These are phyloP conservation scores for Pyricularia sp. DNA, from an alignment of 2,329 filamentous ascomycete species.

Conservation along the genomic window DNA sequence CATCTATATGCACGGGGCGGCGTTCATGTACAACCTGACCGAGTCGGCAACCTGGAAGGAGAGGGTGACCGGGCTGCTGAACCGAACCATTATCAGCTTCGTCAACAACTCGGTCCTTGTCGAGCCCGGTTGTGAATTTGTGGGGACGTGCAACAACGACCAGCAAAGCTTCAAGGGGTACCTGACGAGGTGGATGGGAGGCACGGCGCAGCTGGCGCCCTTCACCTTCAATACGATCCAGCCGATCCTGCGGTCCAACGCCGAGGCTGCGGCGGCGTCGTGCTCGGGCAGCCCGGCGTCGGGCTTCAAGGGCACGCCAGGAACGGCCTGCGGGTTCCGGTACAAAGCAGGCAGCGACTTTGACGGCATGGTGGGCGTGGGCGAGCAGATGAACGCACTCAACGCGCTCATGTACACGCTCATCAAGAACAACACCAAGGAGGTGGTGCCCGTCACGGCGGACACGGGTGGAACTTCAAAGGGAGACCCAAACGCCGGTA, in stretches of 20 bases:
- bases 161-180: conserved; percentile 69
- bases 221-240: conserved; percentile 35
- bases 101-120: conserved; percentile 42
- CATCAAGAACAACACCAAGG: neutral
- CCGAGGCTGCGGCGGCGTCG: conserved; percentile 34
- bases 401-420: conserved; percentile 50
- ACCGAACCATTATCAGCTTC: conserved; percentile 38
- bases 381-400: conserved; percentile 57
- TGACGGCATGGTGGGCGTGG: conserved; percentile 50
- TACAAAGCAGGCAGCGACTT: conserved; percentile 43
- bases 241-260: conserved; percentile 37
- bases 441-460: conserved; percentile 32
- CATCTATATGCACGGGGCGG: conserved; percentile 47
- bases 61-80: conserved; percentile 45
- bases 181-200: conserved; percentile 52
- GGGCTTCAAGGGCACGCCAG: conserved; percentile 36
- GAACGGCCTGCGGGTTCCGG: conserved; percentile 53
- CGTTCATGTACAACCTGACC: conserved; percentile 53
- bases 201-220: conserved; percentile 40
- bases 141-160: conserved; percentile 51
- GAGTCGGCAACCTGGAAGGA: conserved; percentile 38
- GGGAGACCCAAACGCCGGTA: conserved; percentile 35
- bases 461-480: conserved; percentile 45
- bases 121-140: conserved; percentile 54
- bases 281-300: conserved; percentile 33